Percentiles rank a stretch among this genome's conserved stretches.
phyloP scores from a whole-genome alignment of 768 basidiomycete genomes.

The Hygrophorus pudorinus region DNA sequence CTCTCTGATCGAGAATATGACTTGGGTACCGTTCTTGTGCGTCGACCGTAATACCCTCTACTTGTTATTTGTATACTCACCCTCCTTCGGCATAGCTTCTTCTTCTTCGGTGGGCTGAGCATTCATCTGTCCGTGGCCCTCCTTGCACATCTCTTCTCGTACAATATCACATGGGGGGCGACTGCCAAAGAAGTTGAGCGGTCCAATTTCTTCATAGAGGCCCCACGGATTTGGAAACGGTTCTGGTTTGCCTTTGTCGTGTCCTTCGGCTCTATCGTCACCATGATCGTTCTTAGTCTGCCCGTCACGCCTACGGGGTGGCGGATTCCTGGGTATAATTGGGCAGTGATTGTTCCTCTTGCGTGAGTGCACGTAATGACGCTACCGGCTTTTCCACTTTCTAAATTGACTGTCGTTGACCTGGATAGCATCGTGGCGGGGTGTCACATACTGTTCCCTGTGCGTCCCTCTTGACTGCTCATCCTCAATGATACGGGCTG shows the following conservation, averaged over 20 bases:
- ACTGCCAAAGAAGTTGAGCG: slow-evolving; percentile 74
- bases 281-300: slow-evolving; percentile 48
- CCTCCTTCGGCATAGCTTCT: slow-evolving; percentile 43
- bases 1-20: slow-evolving; percentile 47
- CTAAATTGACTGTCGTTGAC: slow-evolving; percentile 1
- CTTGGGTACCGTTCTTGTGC: slow-evolving; percentile 70
- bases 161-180: slow-evolving; percentile 71
- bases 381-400: not conserved
- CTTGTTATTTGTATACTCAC: slow-evolving; percentile 1
- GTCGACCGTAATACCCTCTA: slow-evolving; percentile 18
- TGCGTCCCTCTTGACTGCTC: slow-evolving; percentile 23
- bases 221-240: slow-evolving; percentile 73
- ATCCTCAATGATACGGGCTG: not conserved
- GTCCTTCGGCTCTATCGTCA: slow-evolving; percentile 38
- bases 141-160: slow-evolving; percentile 63
- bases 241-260: slow-evolving; percentile 60
- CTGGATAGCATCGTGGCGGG: slow-evolving; percentile 43
- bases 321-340: slow-evolving; percentile 49
- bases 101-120: slow-evolving; percentile 71
- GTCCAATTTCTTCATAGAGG: slow-evolving; percentile 86
- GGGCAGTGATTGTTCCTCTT: slow-evolving; percentile 73
- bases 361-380: slow-evolving; percentile 41
- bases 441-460: slow-evolving; percentile 68
- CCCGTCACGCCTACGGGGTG: slow-evolving; percentile 51
- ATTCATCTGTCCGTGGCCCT: slow-evolving; percentile 58